Base-by-base conservation (phyloP, 768 basidiomycete species). In the Clitopilus hobsonii region DNA sequence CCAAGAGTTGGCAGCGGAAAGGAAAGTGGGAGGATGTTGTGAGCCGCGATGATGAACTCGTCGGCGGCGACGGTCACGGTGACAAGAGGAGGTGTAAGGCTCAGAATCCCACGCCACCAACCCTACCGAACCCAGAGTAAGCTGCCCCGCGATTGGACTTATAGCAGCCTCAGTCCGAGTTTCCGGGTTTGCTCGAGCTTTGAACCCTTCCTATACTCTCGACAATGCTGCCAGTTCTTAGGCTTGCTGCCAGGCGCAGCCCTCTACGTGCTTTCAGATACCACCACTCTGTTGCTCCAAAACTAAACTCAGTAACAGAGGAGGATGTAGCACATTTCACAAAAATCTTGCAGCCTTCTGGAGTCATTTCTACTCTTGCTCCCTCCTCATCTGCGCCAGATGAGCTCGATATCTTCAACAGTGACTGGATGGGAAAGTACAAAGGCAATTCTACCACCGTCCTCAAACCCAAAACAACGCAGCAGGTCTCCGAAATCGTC, bases 391-490 rank as follows among this genome's bases (percentile, higher is more conserved):
- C 71, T 16, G 55, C 81, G n/a, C 32, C 74, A 6, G 75, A 84
- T 10, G 95, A 97, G 59, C 81, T 98, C 25, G 76, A 77, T 2
- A 76, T 73, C 1, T 96, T 81, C 78, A 98, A 99, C 69, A 74
- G 80, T 60, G 96, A 99, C 69, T 97, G 94, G 95, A 93, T 97
- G 88, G 87, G 88, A 63, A 96, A 96, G 69, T 98, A 94, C 68
- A 80, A 79, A 53, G 97, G 96, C n/a, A 70, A 76, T 16, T 84
- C 91, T 7, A 84, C 85, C 14, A 88, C 94, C 24, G 90, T 99
- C 11, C 76, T 98, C 51, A 92, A 89, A 67, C 97, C 97, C 5
- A 90, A 86, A 62, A 85, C 89, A 1, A 89, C 91, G 0, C 73
- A 89, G 57, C 86, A 99, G 72, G 94, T 98, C 66, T 89, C 88